Base-by-base conservation (phyloP, 2,329 filamentous ascomycete genomes). In the Mycocentrospora acerina region DNA sequence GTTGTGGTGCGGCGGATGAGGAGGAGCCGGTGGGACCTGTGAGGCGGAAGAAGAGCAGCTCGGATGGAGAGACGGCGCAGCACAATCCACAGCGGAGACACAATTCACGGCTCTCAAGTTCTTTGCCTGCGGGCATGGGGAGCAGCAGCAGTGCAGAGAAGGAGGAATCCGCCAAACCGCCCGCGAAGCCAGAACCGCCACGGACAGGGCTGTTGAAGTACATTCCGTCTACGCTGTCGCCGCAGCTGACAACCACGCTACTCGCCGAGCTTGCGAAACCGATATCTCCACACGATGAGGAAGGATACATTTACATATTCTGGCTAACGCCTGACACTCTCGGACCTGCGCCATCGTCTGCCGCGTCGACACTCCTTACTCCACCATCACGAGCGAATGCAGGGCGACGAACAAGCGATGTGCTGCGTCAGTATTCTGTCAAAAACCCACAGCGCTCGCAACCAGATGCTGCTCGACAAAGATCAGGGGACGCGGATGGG, bases 301-400 rank as follows among this genome's bases (percentile, higher is more conserved):
- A 62, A 32, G 93, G 93, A 25, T 98, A 93, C 71, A 97, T 98
- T 53, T 98, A 98, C 76, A 95, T 98, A 68, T 98, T 97, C 76
- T 96, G 91, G 90, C 77, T 96, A 15, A 96, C 89, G 0, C 50
- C 62, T 8, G 83, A 89, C 22, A 74, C 79, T 24, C 77, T 76
- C 2, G 70, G 80, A 7, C 64, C 75, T 0, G 66, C 78, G 0
- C 71, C 76, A 74, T 24, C 83, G 81, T 47, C 57, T 5, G 53
- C 63, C 2, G 64, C 65, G 3, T 62, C 57, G 0, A 54, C 47
- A 1, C 52, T 66, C 73, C 81, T 29, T 78, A 80, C 14, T 74
- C 80, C 7, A 77, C 79, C 9, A 72, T 86, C 32, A 15, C 50
- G 53, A 13, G 44, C 55, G 8, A 55, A 53, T 13, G 54, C 59